Conservation (phyloP, 2,329 filamentous ascomycete species). For the Colletotrichum acutatum region DNA sequence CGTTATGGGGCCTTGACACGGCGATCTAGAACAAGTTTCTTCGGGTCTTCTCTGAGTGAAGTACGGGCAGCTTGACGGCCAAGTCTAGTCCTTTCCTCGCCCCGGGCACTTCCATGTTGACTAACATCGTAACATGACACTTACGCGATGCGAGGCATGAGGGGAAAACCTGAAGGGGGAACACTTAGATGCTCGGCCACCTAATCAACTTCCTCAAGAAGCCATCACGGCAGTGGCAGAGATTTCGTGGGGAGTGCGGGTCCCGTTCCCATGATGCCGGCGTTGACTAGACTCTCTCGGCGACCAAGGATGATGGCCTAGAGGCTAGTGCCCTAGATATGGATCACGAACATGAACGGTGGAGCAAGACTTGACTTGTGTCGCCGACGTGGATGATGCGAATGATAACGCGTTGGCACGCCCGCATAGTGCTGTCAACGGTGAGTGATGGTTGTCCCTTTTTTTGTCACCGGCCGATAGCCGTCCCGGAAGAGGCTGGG, state of each 20-base stretch:
- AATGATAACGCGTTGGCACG: background rate
- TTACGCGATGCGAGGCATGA: background rate
- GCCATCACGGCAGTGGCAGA: slow-evolving; percentile 1
- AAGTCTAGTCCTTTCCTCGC: background rate
- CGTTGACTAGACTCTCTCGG: slow-evolving; percentile 1
- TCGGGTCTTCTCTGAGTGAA: background rate
- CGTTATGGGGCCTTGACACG: slow-evolving; percentile 7
- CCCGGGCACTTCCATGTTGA: background rate
- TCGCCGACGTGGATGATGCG: slow-evolving; percentile 3
- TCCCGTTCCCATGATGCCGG: slow-evolving; percentile 18
- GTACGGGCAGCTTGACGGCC: background rate
- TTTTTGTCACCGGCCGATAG: slow-evolving; percentile 20
- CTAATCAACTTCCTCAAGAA: background rate
- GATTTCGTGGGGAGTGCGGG: slow-evolving; percentile 6
- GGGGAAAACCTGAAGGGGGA: background rate
- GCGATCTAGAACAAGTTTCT: slow-evolving; percentile 4
- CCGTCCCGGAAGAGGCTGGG: slow-evolving; percentile 12
- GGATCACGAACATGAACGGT: slow-evolving; percentile 5
- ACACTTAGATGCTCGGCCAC: too few relatives aligned
- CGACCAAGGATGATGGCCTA: slow-evolving; percentile 14
- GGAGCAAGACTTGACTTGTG: slow-evolving; percentile 13
- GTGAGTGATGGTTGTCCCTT: background rate
- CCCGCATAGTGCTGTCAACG: background rate
- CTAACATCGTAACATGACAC: background rate
- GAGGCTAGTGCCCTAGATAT: slow-evolving; percentile 16